These are phyloP conservation scores for Casuarina equisetifolia DNA, from an alignment of 306 rosid species.

Conservation along the genomic window DNA sequence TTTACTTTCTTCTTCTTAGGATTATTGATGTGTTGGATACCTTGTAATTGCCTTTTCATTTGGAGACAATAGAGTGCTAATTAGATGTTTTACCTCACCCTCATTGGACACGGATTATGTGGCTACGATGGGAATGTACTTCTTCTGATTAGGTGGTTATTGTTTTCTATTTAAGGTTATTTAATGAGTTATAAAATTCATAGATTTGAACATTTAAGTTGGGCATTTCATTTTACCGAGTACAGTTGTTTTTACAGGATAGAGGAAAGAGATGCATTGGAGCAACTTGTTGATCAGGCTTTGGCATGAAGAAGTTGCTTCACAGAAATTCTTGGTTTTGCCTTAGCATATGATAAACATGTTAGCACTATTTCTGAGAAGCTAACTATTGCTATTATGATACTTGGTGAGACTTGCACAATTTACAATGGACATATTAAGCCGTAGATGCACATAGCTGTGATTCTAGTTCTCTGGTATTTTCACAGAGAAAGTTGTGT, in stretches of 20 bases:
- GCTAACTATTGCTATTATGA: conserved; percentile 67
- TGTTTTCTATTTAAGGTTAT: not conserved
- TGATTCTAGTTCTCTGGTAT: not conserved
- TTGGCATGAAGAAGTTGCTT: conserved; percentile 54
- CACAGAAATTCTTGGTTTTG: conserved; percentile 49
- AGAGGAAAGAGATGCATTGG: conserved; percentile 61
- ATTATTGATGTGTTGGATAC: not conserved
- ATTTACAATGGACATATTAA: conserved; percentile 5
- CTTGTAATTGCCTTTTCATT: not conserved
- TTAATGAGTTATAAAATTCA: not conserved
- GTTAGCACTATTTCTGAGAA: conserved; percentile 40
- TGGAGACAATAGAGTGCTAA: not conserved
- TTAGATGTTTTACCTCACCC: not conserved
- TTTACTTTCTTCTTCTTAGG: not conserved
- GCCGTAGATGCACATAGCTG: conserved; percentile 1
- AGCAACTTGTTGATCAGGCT: conserved; percentile 63
- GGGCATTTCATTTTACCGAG: conserved; percentile 9
- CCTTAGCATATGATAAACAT: conserved; percentile 51
- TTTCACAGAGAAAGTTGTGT: not conserved
- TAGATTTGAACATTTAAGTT: not conserved
- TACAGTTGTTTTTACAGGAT: conserved; percentile 46
- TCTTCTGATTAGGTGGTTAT: not conserved
- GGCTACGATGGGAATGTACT: not conserved
- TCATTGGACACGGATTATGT: not conserved
- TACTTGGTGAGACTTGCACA: conserved; percentile 21